Evolutionary conservation across 1,284 basidiomycete species (phyloP).

Genomic region (Salmacisia buchloeana): DNA sequence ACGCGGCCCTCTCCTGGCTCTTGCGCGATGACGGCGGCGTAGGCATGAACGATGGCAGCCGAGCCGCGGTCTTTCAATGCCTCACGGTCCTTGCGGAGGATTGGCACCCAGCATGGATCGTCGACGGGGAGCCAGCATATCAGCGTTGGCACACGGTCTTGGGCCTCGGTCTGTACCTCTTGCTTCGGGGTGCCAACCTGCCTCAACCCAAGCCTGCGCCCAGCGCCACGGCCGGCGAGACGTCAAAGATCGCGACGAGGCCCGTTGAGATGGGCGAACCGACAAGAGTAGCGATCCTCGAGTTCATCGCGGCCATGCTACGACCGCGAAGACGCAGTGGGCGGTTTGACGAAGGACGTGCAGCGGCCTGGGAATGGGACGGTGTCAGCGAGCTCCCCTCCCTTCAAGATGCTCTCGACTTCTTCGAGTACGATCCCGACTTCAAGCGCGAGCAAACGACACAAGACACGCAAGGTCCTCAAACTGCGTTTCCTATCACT

Average conservation of each 20-base stretch:
- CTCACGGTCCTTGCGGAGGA: slow-evolving; percentile 1
- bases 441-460: background rate
- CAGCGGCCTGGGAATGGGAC: slow-evolving; percentile 45
- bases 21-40: background rate
- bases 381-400: slow-evolving; percentile 39
- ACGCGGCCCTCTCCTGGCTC: slow-evolving; percentile 3
- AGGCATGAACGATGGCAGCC: background rate
- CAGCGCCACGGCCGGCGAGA: too few species aligned
- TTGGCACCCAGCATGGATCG: background rate
- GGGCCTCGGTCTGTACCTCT: background rate
- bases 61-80: background rate
- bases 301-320: background rate
- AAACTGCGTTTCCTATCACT: background rate
- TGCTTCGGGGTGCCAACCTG: too few species aligned
- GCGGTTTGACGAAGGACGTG: too few species aligned
- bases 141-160: background rate
- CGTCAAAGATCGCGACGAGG: too few species aligned
- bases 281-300: background rate
- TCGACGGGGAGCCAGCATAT: background rate
- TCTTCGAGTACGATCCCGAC: slow-evolving; percentile 6
- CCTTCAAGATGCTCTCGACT: slow-evolving; percentile 23
- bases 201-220: too few species aligned
- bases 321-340: background rate
- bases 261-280: too few species aligned
- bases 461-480: background rate